Conservation (phyloP, 2,329 filamentous ascomycete species). For the Taxawa tesnikishii region DNA sequence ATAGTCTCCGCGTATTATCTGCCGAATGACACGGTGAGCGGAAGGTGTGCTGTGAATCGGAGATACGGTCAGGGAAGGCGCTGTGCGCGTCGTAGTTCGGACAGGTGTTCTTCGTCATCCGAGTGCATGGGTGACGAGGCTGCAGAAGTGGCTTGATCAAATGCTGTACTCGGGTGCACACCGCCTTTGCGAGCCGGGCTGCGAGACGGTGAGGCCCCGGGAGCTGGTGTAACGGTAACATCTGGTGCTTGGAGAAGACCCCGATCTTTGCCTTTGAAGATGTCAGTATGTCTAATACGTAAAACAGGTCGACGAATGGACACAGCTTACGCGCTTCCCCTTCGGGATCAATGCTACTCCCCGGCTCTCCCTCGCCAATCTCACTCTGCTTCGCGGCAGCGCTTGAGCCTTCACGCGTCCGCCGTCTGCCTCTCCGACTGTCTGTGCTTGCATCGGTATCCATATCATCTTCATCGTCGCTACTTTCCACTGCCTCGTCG, state of each 20-base stretch:
- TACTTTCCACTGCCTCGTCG: constrained; percentile 8
- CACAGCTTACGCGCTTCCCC: too few relatives aligned
- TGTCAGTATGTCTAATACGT: too few relatives aligned
- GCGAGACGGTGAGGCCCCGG: constrained; percentile 6
- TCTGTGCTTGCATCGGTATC: constrained; percentile 14
- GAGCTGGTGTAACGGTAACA: constrained; percentile 14
- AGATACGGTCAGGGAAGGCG: constrained; percentile 72
- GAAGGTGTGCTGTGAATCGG: constrained; percentile 64
- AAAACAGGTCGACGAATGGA: too few relatives aligned
- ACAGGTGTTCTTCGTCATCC: constrained; percentile 73
- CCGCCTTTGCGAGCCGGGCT: constrained; percentile 31
- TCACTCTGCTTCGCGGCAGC: too few relatives aligned
- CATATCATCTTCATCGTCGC: constrained; percentile 15
- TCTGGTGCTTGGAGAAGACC: too few relatives aligned
- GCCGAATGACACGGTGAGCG: constrained; percentile 71
- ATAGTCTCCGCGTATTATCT: constrained; percentile 84
- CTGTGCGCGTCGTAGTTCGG: constrained; percentile 79
- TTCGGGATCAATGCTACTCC: too few relatives aligned
- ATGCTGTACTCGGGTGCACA: constrained; percentile 69
- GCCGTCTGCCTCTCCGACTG: constrained; percentile 4
- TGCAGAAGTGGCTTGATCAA: constrained; percentile 55
- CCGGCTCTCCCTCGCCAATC: constrained; percentile 16
- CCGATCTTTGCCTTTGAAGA: too few relatives aligned
- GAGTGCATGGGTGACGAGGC: constrained; percentile 57
- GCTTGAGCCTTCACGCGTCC: background rate